A percentile compares a stretch with the other conserved stretches of the same genome.
Conservation (phyloP, 73 alveolate genomes). For the Paramecium bursaria region DNA sequence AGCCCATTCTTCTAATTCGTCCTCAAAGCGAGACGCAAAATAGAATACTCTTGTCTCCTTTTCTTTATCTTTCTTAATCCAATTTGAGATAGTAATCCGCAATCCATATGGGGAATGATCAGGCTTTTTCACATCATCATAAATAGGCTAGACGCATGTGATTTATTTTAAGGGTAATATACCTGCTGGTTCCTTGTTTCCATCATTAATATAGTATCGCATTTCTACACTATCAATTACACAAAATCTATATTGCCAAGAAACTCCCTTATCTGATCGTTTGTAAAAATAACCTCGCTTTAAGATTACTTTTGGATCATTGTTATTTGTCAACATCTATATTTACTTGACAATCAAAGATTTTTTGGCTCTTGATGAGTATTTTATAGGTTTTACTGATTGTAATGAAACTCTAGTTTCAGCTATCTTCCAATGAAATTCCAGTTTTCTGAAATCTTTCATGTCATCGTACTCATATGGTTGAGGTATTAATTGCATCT, state of each 20-base stretch:
- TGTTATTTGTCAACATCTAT: not conserved
- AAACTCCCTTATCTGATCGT: slow-evolving; percentile 54
- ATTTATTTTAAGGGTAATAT: slow-evolving; percentile 25
- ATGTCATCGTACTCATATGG: slow-evolving; percentile 43
- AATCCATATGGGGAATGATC: slow-evolving; percentile 4
- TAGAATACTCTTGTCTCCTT: slow-evolving; percentile 35
- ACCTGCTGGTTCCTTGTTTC: not conserved
- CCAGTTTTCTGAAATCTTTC: slow-evolving; percentile 46
- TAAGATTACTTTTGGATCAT: slow-evolving; percentile 8
- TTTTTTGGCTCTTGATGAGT: slow-evolving; percentile 61
- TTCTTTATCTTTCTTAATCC: slow-evolving; percentile 50
- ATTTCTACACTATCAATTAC: slow-evolving; percentile 19
- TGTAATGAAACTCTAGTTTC: slow-evolving; percentile 39
- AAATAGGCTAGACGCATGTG: not conserved
- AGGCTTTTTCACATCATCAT: not conserved
- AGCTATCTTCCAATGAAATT: slow-evolving; percentile 53
- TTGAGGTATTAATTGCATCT: slow-evolving; percentile 46
- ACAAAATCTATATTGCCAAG: slow-evolving; percentile 46
- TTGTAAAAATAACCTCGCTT: slow-evolving; percentile 54
- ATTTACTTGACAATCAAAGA: slow-evolving; percentile 62
- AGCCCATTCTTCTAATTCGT: slow-evolving; percentile 65
- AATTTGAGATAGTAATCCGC: not conserved
- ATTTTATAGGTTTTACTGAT: not conserved
- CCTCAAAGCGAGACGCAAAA: slow-evolving; percentile 39
- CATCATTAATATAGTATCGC: not conserved